Conservation (phyloP, 148 eudicot genomes). For the Chenopodium formosanum region DNA sequence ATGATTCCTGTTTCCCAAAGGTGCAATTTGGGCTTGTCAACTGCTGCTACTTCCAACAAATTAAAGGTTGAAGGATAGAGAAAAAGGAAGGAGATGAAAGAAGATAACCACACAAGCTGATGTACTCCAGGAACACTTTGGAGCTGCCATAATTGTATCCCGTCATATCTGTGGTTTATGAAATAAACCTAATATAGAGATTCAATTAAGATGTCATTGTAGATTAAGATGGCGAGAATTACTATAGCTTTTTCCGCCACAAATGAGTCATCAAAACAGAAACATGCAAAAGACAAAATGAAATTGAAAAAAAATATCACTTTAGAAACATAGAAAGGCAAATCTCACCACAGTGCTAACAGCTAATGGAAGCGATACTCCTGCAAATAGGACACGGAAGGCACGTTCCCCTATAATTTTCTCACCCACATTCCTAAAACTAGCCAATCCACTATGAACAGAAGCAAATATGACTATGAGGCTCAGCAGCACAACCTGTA, state of each 20-base stretch:
- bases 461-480: conserved; percentile 76
- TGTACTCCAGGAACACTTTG: conserved; percentile 74
- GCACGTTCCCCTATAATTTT: conserved; percentile 92
- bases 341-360: conserved; percentile 85
- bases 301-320: background rate
- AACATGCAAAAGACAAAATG: background rate
- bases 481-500: conserved; percentile 80
- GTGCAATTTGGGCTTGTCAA: conserved; percentile 97
- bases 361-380: conserved; percentile 85
- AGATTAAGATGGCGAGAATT: background rate
- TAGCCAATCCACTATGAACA: conserved; percentile 95
- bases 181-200: conserved; percentile 75
- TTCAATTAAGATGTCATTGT: conserved; percentile 8
- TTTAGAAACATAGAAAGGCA: background rate
- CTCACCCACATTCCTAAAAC: conserved; percentile 83
- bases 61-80: conserved; percentile 97
- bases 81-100: conserved; percentile 80
- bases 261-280: background rate
- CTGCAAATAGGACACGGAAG: conserved; percentile 92
- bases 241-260: background rate
- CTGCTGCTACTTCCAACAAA: conserved; percentile 95
- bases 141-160: conserved; percentile 94
- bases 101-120: conserved; percentile 67
- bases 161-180: conserved; percentile 95
- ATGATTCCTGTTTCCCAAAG: conserved; percentile 99